phyloP scores from a whole-genome alignment of 768 basidiomycete genomes.

The Leccinum subgranulosum region DNA sequence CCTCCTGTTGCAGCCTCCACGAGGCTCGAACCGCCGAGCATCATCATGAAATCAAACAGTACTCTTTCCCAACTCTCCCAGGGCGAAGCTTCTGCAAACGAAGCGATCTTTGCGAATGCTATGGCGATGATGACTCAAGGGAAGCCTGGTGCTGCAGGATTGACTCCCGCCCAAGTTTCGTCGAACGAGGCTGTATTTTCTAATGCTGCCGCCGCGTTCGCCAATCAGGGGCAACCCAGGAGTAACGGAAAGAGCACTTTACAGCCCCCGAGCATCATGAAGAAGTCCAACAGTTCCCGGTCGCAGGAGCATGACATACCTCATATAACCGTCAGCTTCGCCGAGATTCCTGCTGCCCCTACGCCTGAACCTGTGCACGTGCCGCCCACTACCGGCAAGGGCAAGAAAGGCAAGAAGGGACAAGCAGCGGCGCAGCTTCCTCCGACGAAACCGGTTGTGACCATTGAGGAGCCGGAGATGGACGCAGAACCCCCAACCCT shows the following conservation, averaged over 20 bases:
- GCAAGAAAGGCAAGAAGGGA: conserved; percentile 28
- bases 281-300: conserved; percentile 26
- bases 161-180: conserved; percentile 20
- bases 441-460: conserved; percentile 12
- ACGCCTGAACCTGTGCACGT: conserved; percentile 9
- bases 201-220: conserved; percentile 16
- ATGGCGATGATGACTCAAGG: conserved; percentile 19
- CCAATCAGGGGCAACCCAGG: conserved; percentile 8
- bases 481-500: conserved; percentile 22
- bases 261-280: conserved; percentile 23
- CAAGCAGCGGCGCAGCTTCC: conserved; percentile 11
- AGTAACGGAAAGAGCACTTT: conserved; percentile 5
- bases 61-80: conserved; percentile 28
- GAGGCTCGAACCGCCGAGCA: conserved; percentile 21
- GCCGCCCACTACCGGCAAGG: conserved; percentile 10
- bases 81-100: conserved; percentile 22
- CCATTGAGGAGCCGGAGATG: conserved; percentile 16
- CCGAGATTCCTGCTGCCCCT: conserved; percentile 1
- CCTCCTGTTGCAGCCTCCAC: conserved; percentile 4
- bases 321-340: conserved; percentile 27
- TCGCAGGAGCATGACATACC: conserved; percentile 26
- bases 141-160: conserved; percentile 1
- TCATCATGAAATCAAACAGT: conserved; percentile 27
- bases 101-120: conserved; percentile 26
- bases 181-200: conserved; percentile 26